Evolutionary conservation across 345 rosid species (phyloP).

Genomic region (Lepidium didymum): DNA sequence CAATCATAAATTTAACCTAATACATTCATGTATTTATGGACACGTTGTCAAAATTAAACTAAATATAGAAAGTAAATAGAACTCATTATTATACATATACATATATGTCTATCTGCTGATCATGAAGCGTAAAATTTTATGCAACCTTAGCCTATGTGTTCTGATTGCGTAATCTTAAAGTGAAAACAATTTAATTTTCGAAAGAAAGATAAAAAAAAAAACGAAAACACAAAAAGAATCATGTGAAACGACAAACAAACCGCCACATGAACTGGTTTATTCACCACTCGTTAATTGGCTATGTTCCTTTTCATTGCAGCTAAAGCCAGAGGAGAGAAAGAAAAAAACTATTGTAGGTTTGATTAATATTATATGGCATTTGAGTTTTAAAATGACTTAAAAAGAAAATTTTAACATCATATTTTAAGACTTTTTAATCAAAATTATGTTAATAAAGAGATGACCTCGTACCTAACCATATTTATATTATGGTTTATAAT

Average conservation of each 20-base stretch:
- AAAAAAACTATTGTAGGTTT: background rate
- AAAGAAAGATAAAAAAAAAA: background rate
- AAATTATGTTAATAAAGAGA: background rate
- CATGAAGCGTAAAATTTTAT: constrained; percentile 14
- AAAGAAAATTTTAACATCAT: background rate
- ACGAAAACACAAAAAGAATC: background rate
- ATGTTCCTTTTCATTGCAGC: background rate
- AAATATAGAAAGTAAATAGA: background rate
- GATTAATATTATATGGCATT: background rate
- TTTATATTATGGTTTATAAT: background rate
- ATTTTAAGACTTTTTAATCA: background rate
- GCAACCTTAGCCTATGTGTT: constrained; percentile 11
- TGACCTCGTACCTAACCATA: background rate
- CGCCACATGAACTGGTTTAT: constrained; percentile 13
- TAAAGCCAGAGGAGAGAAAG: background rate
- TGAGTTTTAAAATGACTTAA: background rate
- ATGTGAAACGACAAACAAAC: constrained; percentile 26
- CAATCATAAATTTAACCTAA: background rate
- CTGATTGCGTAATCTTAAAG: constrained; percentile 22
- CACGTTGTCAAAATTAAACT: background rate
- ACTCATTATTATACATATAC: background rate
- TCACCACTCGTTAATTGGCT: constrained; percentile 6
- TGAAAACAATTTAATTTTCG: background rate
- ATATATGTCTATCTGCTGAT: background rate
- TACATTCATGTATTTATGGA: background rate